Evolutionary conservation across 2,329 filamentous ascomycete species (phyloP).

Genomic region (Coccinonectria pachysandricola): DNA sequence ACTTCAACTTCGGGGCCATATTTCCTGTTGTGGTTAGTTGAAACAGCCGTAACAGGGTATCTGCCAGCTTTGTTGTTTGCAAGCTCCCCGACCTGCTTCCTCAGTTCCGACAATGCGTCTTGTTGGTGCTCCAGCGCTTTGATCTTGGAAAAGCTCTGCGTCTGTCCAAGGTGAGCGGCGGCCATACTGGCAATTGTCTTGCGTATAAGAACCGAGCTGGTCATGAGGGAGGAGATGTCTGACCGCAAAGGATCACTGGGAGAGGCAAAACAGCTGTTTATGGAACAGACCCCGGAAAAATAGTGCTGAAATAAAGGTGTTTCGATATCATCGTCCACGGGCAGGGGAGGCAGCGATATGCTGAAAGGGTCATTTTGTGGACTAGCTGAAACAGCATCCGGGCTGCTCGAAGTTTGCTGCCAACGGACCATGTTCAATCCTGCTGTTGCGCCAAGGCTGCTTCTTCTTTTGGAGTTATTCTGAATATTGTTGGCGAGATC

Average conservation of each 20-base stretch:
- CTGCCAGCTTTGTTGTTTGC: neutral
- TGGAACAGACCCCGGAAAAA: neutral
- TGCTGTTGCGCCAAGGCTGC: too few species aligned
- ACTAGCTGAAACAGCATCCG: neutral
- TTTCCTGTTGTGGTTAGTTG: neutral
- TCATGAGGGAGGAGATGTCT: neutral
- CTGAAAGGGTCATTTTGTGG: neutral
- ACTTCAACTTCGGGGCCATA: neutral
- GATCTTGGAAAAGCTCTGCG: neutral
- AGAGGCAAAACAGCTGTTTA: neutral
- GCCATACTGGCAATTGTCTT: neutral
- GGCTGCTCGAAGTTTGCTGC: too few species aligned
- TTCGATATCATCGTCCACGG: neutral
- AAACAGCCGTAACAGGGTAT: neutral
- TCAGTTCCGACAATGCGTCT: neutral
- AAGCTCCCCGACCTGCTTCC: neutral
- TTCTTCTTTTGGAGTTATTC: too few species aligned
- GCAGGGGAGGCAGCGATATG: neutral
- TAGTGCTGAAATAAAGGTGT: neutral
- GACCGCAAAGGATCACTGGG: neutral
- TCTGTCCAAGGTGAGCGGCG: neutral
- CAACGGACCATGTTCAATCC: too few species aligned
- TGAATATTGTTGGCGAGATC: too few species aligned
- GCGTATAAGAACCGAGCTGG: neutral
- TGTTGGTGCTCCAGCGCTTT: neutral